Percentiles rank a stretch among this genome's conserved stretches.
These are phyloP conservation scores for Chalaropsis ovoidea DNA, from an alignment of 2,329 filamentous ascomycete species.

Conservation along the genomic window DNA sequence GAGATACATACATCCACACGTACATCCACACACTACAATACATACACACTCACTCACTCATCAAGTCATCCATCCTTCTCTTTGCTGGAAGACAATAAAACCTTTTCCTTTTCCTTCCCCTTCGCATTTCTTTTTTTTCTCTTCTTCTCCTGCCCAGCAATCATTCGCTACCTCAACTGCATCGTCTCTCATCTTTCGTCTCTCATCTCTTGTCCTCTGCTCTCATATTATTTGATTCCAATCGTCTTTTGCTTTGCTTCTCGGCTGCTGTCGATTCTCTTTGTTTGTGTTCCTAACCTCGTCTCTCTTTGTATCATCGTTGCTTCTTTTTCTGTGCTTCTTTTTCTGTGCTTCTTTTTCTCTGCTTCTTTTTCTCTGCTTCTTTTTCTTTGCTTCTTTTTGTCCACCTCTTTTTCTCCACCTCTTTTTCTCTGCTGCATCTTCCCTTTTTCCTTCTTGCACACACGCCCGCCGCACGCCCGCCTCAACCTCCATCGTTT, in stretches of 20 bases:
- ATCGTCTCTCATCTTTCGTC: background rate
- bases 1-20: no score
- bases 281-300: background rate
- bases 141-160: background rate
- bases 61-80: background rate
- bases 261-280: background rate
- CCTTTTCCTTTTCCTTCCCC: background rate
- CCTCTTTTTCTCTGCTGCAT: constrained; percentile 10
- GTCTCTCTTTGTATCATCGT: background rate
- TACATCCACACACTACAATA: no score
- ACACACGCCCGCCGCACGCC: background rate
- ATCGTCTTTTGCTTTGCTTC: background rate
- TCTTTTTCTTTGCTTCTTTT: background rate
- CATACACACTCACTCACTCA: no score
- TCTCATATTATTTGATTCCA: background rate
- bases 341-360: background rate
- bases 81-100: background rate
- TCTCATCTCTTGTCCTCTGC: background rate
- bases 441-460: background rate
- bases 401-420: background rate
- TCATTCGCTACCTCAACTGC: background rate
- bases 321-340: background rate
- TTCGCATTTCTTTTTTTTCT: background rate
- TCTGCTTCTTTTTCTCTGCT: background rate
- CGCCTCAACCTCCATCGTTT: constrained; percentile 5